phyloP scores from a whole-genome alignment of 805 yeast species.

The Candida mattraensis region DNA sequence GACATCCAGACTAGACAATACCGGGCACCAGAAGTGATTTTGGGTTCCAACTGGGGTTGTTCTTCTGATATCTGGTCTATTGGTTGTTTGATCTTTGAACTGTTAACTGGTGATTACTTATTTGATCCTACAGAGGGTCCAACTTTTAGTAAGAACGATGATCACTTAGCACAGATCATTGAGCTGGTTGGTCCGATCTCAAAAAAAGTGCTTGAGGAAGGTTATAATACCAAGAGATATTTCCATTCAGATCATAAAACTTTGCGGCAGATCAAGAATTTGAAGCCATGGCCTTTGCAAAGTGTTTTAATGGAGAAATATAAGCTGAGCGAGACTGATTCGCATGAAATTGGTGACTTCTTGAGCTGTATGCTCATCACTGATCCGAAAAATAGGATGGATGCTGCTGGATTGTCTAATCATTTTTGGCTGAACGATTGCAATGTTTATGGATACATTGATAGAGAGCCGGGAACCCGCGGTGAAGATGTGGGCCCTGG shows the following conservation, averaged over 20 bases:
- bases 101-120: slow-evolving; percentile 89
- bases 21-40: slow-evolving; percentile 83
- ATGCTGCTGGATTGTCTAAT: slow-evolving; percentile 93
- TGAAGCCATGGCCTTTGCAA: slow-evolving; percentile 86
- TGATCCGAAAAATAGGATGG: slow-evolving; percentile 82
- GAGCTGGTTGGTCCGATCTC: slow-evolving; percentile 48
- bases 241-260: slow-evolving; percentile 38
- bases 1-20: slow-evolving; percentile 92
- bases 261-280: slow-evolving; percentile 71
- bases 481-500: slow-evolving; percentile 86
- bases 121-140: slow-evolving; percentile 86
- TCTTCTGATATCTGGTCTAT: slow-evolving; percentile 95
- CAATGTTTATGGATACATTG: slow-evolving; percentile 72
- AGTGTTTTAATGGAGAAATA: slow-evolving; percentile 86
- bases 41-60: slow-evolving; percentile 91
- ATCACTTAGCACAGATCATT: slow-evolving; percentile 92
- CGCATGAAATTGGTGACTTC: slow-evolving; percentile 73
- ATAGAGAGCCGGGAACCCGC: slow-evolving; percentile 72
- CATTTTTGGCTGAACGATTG: slow-evolving; percentile 86
- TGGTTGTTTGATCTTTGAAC: slow-evolving; percentile 87
- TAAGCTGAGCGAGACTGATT: slow-evolving; percentile 64
- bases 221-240: slow-evolving; percentile 51
- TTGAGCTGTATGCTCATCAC: slow-evolving; percentile 78
- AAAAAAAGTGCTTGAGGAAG: slow-evolving; percentile 62
- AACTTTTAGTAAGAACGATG: slow-evolving; percentile 85